A percentile compares a stretch with the other conserved stretches of the same genome.
Evolutionary conservation across 495 filamentous ascomycete genomes (phyloP).

Genomic region (Oidiodendron maius): DNA sequence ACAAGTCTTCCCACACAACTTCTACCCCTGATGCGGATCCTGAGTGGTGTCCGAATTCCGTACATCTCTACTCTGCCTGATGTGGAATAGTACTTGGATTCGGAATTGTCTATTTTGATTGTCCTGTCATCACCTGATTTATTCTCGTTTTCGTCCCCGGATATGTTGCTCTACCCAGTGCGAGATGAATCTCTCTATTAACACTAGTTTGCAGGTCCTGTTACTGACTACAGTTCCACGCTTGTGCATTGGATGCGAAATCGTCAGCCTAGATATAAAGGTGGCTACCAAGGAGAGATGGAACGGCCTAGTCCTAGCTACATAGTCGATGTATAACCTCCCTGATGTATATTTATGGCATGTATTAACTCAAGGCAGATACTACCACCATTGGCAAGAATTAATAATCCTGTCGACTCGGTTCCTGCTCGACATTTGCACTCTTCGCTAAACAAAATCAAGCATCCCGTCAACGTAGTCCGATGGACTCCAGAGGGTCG

Average conservation of each 20-base stretch:
- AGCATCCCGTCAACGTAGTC: conserved; percentile 95
- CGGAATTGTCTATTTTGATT: no score
- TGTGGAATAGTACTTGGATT: not conserved
- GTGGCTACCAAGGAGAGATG: conserved; percentile 57
- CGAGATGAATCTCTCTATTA: not conserved
- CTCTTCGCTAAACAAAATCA: conserved; percentile 94
- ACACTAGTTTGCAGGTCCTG: conserved; percentile 50
- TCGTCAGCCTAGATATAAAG: conserved; percentile 69
- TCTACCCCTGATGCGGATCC: not conserved
- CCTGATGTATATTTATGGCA: not conserved
- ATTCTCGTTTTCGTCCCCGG: not conserved
- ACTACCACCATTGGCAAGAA: conserved; percentile 73
- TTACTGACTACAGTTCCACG: conserved; percentile 93
- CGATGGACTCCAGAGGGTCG: conserved; percentile 96
- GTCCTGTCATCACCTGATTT: no score
- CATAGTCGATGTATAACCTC: conserved; percentile 71
- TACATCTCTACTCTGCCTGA: not conserved
- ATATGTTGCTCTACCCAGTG: no score
- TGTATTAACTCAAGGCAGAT: conserved; percentile 50
- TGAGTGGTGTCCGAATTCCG: not conserved
- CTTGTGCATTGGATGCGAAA: conserved; percentile 90
- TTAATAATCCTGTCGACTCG: conserved; percentile 67
- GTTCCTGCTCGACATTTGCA: conserved; percentile 88
- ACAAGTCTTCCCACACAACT: not conserved
- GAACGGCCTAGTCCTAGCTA: conserved; percentile 86